phyloP scores from a whole-genome alignment of 768 basidiomycete species.

The Boletales sp. region DNA sequence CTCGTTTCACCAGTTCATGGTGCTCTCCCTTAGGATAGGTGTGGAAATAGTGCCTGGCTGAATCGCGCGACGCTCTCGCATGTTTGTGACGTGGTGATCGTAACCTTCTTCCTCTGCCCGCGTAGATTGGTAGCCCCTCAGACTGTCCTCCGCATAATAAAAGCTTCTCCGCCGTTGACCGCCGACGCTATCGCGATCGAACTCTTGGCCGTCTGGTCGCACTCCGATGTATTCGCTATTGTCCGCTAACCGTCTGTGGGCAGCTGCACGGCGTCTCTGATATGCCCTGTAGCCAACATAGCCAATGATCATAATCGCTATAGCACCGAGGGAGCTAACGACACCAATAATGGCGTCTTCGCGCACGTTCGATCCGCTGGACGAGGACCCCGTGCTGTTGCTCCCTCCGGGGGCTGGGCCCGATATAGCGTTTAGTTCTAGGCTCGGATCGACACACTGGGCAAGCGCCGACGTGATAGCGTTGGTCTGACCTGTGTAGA shows the following conservation, averaged over 20 bases:
- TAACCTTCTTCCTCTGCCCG: slow-evolving; percentile 36
- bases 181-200: slow-evolving; percentile 74
- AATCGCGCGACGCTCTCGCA: slow-evolving; percentile 59
- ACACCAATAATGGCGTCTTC: slow-evolving; percentile 92
- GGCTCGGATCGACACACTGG: slow-evolving; percentile 63
- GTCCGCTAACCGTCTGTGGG: slow-evolving; percentile 72
- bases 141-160: slow-evolving; percentile 83
- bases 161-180: slow-evolving; percentile 73
- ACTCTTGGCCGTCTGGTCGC: slow-evolving; percentile 64
- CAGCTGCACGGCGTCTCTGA: slow-evolving; percentile 62
- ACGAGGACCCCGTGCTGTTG: slow-evolving; percentile 16
- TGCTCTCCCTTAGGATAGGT: slow-evolving; percentile 76
- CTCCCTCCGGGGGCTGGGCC: slow-evolving; percentile 33
- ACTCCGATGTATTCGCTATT: slow-evolving; percentile 35
- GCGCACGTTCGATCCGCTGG: slow-evolving; percentile 39
- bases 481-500: slow-evolving; percentile 55
- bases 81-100: slow-evolving; percentile 31
- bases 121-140: slow-evolving; percentile 53
- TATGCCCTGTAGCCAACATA: slow-evolving; percentile 70
- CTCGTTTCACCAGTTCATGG: slow-evolving; percentile 71
- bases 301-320: slow-evolving; percentile 67
- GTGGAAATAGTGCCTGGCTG: slow-evolving; percentile 65
- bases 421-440: slow-evolving; percentile 48
- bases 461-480: slow-evolving; percentile 57
- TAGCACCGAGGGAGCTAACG: slow-evolving; percentile 74